Percentiles rank a stretch among this genome's conserved stretches.
Evolutionary conservation across 1,284 basidiomycete species (phyloP).

Genomic region (Xerocomus minutiporus): DNA sequence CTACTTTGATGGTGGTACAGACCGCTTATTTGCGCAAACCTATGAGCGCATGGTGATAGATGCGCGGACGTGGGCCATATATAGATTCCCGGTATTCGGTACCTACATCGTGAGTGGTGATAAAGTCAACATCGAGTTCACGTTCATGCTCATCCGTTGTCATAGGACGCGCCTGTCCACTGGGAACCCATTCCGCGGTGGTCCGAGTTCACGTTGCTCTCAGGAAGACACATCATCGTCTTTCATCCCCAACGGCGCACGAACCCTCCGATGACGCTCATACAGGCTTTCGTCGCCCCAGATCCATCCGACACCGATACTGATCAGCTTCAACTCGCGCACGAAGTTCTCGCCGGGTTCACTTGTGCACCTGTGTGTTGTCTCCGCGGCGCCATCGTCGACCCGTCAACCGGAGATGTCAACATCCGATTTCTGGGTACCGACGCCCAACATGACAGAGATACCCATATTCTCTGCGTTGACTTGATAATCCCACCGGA

Average conservation of each 20-base stretch:
- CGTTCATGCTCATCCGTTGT: background rate
- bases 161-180: conserved; percentile 4
- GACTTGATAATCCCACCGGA: conserved; percentile 16
- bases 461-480: conserved; percentile 13
- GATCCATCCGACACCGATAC: background rate
- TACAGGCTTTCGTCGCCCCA: conserved; percentile 19
- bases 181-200: conserved; percentile 3
- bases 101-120: conserved; percentile 17
- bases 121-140: background rate
- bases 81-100: conserved; percentile 17
- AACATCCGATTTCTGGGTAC: conserved; percentile 13
- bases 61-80: conserved; percentile 15
- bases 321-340: conserved; percentile 16
- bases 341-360: conserved; percentile 13
- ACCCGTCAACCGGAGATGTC: conserved; percentile 12
- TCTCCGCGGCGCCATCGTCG: conserved; percentile 15
- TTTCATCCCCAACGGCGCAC: conserved; percentile 11
- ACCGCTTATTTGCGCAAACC: conserved; percentile 9
- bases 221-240: conserved; percentile 15
- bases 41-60: conserved; percentile 19
- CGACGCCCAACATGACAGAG: background rate
- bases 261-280: conserved; percentile 10
- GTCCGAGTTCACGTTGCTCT: conserved; percentile 14
- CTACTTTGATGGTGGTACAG: conserved; percentile 17
- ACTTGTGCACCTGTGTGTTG: conserved; percentile 4